Evolutionary conservation across 2,329 filamentous ascomycete genomes (phyloP).

Genomic region (Fusarium cicatricum): DNA sequence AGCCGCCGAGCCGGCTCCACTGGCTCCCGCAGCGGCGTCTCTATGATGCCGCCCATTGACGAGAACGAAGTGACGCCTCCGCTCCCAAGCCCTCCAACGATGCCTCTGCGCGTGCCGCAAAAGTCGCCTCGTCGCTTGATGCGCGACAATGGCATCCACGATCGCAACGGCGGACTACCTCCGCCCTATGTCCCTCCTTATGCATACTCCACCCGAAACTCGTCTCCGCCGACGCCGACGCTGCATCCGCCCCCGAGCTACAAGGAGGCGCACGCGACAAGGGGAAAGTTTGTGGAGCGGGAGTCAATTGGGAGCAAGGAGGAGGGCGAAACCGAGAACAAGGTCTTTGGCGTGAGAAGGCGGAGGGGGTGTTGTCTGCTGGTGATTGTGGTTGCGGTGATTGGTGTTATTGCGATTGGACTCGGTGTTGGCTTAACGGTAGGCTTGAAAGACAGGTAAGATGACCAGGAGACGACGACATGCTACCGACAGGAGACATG

Average conservation of each 20-base stretch:
- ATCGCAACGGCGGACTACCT: slow-evolving; percentile 25
- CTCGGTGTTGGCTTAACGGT: slow-evolving; percentile 52
- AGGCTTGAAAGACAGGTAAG: slow-evolving; percentile 50
- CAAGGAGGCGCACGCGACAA: slow-evolving; percentile 17
- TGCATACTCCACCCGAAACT: slow-evolving; percentile 1
- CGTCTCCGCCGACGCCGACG: slow-evolving; percentile 12
- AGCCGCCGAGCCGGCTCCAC: slow-evolving; percentile 19
- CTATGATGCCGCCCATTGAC: slow-evolving; percentile 49
- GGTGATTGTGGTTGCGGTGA: slow-evolving; percentile 40
- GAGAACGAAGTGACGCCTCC: slow-evolving; percentile 45
- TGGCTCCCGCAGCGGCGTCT: slow-evolving; percentile 40
- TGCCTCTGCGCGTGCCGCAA: slow-evolving; percentile 43
- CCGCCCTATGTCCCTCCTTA: slow-evolving; percentile 43
- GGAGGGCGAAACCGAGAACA: slow-evolving; percentile 19
- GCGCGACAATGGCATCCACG: background rate
- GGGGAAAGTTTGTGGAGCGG: slow-evolving; percentile 25
- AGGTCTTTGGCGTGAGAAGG: slow-evolving; percentile 10
- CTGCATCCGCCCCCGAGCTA: slow-evolving; percentile 34
- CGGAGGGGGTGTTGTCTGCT: slow-evolving; percentile 47
- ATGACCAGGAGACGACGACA: background rate
- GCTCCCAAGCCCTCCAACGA: slow-evolving; percentile 29
- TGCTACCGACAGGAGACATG: background rate
- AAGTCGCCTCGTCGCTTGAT: slow-evolving; percentile 38
- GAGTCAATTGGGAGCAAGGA: slow-evolving; percentile 10
- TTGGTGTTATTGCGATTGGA: slow-evolving; percentile 46